A percentile compares a stretch with the other conserved stretches of the same genome.
phyloP scores from a whole-genome alignment of 306 rosid genomes.

The Hippophae tibetana region DNA sequence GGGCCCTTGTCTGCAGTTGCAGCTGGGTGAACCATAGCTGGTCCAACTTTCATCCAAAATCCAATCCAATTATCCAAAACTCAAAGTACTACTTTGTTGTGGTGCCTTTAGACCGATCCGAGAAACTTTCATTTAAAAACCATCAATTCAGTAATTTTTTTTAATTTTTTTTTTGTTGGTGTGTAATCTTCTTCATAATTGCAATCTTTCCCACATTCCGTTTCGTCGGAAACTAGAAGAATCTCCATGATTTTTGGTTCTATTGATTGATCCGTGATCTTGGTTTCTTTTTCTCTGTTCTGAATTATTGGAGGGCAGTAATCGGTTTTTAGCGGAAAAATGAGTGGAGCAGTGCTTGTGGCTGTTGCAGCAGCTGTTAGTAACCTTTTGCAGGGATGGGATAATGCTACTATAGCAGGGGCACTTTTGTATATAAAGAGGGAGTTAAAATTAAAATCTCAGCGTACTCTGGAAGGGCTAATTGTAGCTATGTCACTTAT shows the following conservation, averaged over 20 bases:
- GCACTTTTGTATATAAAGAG: slow-evolving; percentile 81
- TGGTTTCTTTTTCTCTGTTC: slow-evolving; percentile 15
- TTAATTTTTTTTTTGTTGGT: too few relatives aligned
- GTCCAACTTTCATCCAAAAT: too few relatives aligned
- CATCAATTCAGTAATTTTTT: too few relatives aligned
- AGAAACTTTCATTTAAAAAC: too few relatives aligned
- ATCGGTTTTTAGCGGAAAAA: slow-evolving; percentile 23
- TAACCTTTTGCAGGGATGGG: slow-evolving; percentile 85
- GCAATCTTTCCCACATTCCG: too few relatives aligned
- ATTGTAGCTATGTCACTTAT: slow-evolving; percentile 90
- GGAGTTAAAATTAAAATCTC: slow-evolving; percentile 59
- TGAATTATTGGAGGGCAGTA: not conserved
- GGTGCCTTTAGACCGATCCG: too few relatives aligned
- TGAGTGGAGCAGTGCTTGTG: slow-evolving; percentile 73
- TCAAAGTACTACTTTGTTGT: too few relatives aligned
- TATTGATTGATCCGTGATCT: slow-evolving; percentile 25
- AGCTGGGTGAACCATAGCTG: too few relatives aligned
- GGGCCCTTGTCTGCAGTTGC: too few relatives aligned
- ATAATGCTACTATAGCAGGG: slow-evolving; percentile 92
- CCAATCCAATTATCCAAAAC: too few relatives aligned
- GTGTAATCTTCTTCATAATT: too few relatives aligned
- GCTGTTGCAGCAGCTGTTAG: slow-evolving; percentile 92
- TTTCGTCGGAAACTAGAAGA: too few relatives aligned
- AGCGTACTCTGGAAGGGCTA: slow-evolving; percentile 79
- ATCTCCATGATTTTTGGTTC: not conserved